Base-by-base conservation (phyloP, 148 eudicot species). In the Selenicereus undatus region DNA sequence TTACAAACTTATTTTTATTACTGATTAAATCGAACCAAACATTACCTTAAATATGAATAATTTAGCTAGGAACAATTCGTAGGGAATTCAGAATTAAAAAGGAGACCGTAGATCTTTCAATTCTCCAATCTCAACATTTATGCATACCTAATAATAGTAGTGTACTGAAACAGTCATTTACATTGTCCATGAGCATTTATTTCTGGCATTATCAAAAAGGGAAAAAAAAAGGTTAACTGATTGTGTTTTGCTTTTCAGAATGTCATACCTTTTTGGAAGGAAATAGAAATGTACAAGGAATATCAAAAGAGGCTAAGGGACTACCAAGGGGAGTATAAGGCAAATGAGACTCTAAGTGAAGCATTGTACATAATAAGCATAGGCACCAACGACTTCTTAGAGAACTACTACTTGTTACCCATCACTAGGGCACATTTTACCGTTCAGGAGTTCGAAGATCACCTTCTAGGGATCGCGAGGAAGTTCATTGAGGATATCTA, bases 311-410 rank as follows among this genome's bases (percentile, higher is more conserved):
- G 75, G 79, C 79, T 95, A 66, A 85, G 82, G 81, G 81, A 77
- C 24, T 86, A 88, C 64, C 45, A 79, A 17, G 98, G 97, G 0
- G 85, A 77, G 7, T 0, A 52, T 0, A 90, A 93, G 76, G 92
- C 96, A 78, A 84, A 84, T 13, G 64, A 77, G 3, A 85, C 85
- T 22, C 74, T 95, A 79, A 73, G 48, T 1, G 87, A 89, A n/a
- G 86, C 98, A 6, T 24, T 90, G 10, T 90, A 95, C 77, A 45
- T 93, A 0, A 43, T 82, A 29, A 90, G 96, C 85, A 43, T 93
- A 6, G 98, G 98, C 39, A 95, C 98, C 5, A 95, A 95, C 35
- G 98, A 95, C 76, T 95, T 93, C 83, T 77, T 95, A 4, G 98
- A 93, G 76, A 95, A 95, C 72, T 95, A 95, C 76, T 95, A 86